A percentile compares a stretch with the other conserved stretches of the same genome.
Evolutionary conservation across 116 monocot genomes (phyloP).

Genomic region (Papilionanthe hybrid): DNA sequence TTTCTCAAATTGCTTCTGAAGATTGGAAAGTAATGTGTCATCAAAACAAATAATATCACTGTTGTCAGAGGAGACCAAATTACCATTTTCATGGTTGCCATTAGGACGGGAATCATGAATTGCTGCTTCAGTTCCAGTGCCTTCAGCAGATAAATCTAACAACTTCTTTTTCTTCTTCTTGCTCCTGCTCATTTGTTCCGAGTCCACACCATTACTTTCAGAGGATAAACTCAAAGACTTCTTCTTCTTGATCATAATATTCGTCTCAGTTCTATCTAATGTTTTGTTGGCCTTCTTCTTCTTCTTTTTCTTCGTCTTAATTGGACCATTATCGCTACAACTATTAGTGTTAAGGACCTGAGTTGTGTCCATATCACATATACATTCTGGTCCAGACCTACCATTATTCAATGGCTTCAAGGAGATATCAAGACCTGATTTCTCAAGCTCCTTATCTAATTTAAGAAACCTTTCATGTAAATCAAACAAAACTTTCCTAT

Average conservation of each 20-base stretch:
- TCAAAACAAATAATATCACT: slow-evolving; percentile 32
- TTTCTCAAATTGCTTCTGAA: slow-evolving; percentile 86
- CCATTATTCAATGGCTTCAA: slow-evolving; percentile 24
- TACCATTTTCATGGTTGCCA: slow-evolving; percentile 16
- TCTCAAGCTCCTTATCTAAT: slow-evolving; percentile 72
- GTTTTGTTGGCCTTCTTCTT: slow-evolving; percentile 29
- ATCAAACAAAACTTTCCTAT: slow-evolving; percentile 59
- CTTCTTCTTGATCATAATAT: slow-evolving; percentile 46
- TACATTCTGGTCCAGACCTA: slow-evolving; percentile 7
- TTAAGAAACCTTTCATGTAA: slow-evolving; percentile 61
- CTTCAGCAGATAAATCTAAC: not conserved
- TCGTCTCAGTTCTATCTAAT: slow-evolving; percentile 24
- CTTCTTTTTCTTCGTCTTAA: slow-evolving; percentile 13
- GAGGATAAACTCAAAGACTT: slow-evolving; percentile 5
- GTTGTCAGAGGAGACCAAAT: slow-evolving; percentile 9
- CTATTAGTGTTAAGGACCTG: not conserved
- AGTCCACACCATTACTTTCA: not conserved
- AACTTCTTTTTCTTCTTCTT: slow-evolving; percentile 16
- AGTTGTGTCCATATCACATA: not conserved
- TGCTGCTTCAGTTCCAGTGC: not conserved
- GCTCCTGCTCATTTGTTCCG: slow-evolving; percentile 8
- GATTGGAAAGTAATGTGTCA: slow-evolving; percentile 65
- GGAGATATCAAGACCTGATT: slow-evolving; percentile 42
- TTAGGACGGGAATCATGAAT: not conserved
- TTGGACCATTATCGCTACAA: not conserved